Percentiles rank a stretch among this genome's conserved stretches.
These are phyloP conservation scores for Acacia confusa DNA, from an alignment of 306 rosid species.

Conservation along the genomic window DNA sequence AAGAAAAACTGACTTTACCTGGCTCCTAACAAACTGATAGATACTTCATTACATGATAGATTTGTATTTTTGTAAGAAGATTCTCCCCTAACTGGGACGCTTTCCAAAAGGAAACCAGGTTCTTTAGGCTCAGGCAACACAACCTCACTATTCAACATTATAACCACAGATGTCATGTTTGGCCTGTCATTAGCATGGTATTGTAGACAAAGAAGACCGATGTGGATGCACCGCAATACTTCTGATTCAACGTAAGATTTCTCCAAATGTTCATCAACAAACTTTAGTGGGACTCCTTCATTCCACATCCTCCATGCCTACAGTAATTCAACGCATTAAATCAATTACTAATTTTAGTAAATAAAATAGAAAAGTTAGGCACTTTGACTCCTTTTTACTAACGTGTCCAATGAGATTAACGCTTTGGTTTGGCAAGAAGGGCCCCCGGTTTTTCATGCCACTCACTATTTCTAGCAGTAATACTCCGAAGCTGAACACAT, in stretches of 20 bases:
- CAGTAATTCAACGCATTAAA: background rate
- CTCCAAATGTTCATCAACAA: constrained; percentile 19
- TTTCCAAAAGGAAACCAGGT: constrained; percentile 29
- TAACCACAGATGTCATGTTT: constrained; percentile 43
- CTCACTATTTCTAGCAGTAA: constrained; percentile 26
- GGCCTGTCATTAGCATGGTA: constrained; percentile 47
- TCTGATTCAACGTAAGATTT: background rate
- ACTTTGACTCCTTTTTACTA: background rate
- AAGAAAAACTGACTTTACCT: background rate
- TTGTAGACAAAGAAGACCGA: constrained; percentile 54
- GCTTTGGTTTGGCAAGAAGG: background rate
- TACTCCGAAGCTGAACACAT: constrained; percentile 21
- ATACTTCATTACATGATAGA: constrained; percentile 24
- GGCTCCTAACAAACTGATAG: background rate
- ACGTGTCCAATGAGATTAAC: constrained; percentile 24
- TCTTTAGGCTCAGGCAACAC: constrained; percentile 42
- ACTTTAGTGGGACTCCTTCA: constrained; percentile 12
- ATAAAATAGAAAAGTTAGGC: background rate
- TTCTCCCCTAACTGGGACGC: background rate
- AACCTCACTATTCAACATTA: constrained; percentile 41
- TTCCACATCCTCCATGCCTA: constrained; percentile 39
- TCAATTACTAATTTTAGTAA: background rate
- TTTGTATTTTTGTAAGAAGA: constrained; percentile 3
- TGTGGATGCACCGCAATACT: constrained; percentile 41
- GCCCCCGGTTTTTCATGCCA: constrained; percentile 2